Evolutionary conservation across 2,329 filamentous ascomycete species (phyloP).

Genomic region (Exophiala sp.): DNA sequence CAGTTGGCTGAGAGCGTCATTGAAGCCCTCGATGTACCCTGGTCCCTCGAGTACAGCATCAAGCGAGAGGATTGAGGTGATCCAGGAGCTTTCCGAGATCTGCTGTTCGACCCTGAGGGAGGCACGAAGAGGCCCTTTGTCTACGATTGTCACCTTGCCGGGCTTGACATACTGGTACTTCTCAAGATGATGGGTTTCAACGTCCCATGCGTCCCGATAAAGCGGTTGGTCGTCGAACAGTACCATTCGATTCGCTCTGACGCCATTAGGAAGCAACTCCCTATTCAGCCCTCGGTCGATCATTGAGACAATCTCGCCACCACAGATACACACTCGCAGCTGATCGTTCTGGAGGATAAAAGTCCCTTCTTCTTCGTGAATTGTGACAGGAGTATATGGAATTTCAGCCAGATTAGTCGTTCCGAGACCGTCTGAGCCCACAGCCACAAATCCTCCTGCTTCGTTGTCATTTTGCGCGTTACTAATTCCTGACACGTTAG

Average conservation of each 20-base stretch:
- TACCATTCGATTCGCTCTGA: constrained; percentile 84
- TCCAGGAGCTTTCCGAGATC: constrained; percentile 80
- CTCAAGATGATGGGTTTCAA: constrained; percentile 90
- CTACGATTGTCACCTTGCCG: constrained; percentile 63
- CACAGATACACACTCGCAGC: constrained; percentile 66
- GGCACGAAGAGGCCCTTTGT: constrained; percentile 68
- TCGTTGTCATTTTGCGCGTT: constrained; percentile 16
- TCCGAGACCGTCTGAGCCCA: not conserved
- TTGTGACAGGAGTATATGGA: constrained; percentile 40
- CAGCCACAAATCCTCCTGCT: not conserved
- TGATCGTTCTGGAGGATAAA: constrained; percentile 78
- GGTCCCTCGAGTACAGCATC: constrained; percentile 33
- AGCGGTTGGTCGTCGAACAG: constrained; percentile 95
- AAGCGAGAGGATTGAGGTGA: constrained; percentile 81
- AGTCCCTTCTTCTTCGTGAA: constrained; percentile 54
- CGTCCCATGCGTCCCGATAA: constrained; percentile 97
- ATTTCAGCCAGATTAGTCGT: not conserved
- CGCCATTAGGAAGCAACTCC: constrained; percentile 68
- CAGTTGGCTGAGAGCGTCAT: constrained; percentile 61
- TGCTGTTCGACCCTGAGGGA: constrained; percentile 78
- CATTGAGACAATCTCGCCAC: constrained; percentile 77
- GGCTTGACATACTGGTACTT: constrained; percentile 72
- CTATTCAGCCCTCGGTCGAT: constrained; percentile 69
- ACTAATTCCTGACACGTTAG: constrained; percentile 41
- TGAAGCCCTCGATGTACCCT: constrained; percentile 55